Conservation (phyloP, 176 grass and related monocot species). For the Zea mays region Zm-B73-REFERENCE-NAM-5.0 NC_050104.1:159347501-159348000, state of each 20-base stretch:
- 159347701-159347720: not conserved
- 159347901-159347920: constrained; percentile 96
- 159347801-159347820: constrained; percentile 47
- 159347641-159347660: constrained; percentile 97
- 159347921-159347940: constrained; percentile 93
- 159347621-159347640: not conserved
- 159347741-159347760: constrained; percentile 46
- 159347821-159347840: not conserved
- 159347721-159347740: constrained; percentile 28
- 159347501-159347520: not conserved
- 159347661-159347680: constrained; percentile 87
- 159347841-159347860: not conserved
- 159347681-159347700: constrained; percentile 78
- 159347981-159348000: constrained; percentile 87
- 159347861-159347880: constrained; percentile 48
- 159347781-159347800: constrained; percentile 30
- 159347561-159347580: constrained; percentile 24
- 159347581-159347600: not conserved
- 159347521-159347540: no score
- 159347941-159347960: constrained; percentile 69
- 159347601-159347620: not conserved
- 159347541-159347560: not conserved
- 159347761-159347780: not conserved
- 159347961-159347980: constrained; percentile 94
- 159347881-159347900: constrained; percentile 90